phyloP scores from a whole-genome alignment of 148 eudicot species.

The Arbutus unedo region DNA sequence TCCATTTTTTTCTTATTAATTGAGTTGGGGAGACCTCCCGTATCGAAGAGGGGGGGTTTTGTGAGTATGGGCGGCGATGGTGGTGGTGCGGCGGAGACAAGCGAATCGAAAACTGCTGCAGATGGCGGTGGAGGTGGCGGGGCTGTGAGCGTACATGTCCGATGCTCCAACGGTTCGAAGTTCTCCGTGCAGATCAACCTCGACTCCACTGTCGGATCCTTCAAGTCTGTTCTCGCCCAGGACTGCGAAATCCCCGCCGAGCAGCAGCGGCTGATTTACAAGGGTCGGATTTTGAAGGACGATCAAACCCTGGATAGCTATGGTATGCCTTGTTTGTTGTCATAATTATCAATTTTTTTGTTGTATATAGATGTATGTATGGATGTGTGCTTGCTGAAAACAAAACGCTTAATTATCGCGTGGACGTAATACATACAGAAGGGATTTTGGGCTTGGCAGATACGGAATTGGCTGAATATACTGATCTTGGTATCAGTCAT shows the following conservation, averaged over 20 bases:
- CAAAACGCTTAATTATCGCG: not conserved
- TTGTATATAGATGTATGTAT: not conserved
- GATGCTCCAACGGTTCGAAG: slow-evolving; percentile 42
- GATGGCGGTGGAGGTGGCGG: slow-evolving; percentile 9
- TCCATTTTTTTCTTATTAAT: too few species aligned
- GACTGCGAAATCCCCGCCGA: slow-evolving; percentile 36
- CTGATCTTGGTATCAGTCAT: not conserved
- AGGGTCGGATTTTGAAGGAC: slow-evolving; percentile 51
- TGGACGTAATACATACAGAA: too few species aligned
- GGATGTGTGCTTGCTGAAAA: not conserved
- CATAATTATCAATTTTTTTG: not conserved
- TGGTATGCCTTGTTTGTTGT: slow-evolving; percentile 18
- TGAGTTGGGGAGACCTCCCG: not conserved
- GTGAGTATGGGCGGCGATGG: slow-evolving; percentile 17
- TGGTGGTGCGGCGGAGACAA: not conserved
- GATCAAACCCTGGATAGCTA: slow-evolving; percentile 48
- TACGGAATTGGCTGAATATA: not conserved
- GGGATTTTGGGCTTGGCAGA: not conserved
- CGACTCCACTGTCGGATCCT: slow-evolving; percentile 32
- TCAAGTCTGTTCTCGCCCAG: slow-evolving; percentile 34
- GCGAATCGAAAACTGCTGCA: slow-evolving; percentile 1
- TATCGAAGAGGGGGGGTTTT: not conserved
- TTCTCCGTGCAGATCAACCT: slow-evolving; percentile 34
- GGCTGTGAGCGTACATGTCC: slow-evolving; percentile 28
- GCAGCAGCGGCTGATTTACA: slow-evolving; percentile 47